Base-by-base conservation (phyloP, 2,329 filamentous ascomycete species). In the Colletotrichum aenigma region DNA sequence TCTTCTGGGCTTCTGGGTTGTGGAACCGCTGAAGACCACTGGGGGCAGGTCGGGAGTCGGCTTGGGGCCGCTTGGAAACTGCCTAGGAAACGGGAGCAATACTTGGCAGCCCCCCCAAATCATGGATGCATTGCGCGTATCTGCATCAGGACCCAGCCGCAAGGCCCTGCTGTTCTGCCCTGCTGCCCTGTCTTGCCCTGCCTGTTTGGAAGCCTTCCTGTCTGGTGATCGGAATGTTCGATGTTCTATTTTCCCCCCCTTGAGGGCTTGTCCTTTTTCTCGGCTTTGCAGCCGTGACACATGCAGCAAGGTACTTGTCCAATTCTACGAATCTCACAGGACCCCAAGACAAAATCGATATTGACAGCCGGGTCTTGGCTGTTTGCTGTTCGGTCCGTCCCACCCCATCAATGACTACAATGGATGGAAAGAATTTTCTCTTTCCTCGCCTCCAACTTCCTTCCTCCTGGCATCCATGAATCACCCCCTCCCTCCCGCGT, bases 171-270 rank as follows among this genome's bases (percentile, higher is more conserved):
- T 58, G 55, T 18, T 24, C 21, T 26, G 26, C 18, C 24, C 66
- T 62, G 28, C 13, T 56, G 60, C 43, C 69, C 48, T 60, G 60
- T n/a, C 66, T 60, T n/a, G 21, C 34, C 58, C 56, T 56, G 32
- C 52, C 34, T 65, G 30, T 48, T 48, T 62, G n/a, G 43, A 52
- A 52, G 43, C 55, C 61, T 67, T 64, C 64, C 70, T 74, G 74
- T 75, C 74, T 64, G 70, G 58, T 74, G 74, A 76, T 76, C 74
- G 70, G 64, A 76, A 69, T 69, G 10, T 76, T 74, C 74, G 73
- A 76, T 75, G 43, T 52, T 52, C 43, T 52, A 52, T 52, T 52
- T 52, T 55, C 68, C 73, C 52, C 6, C 3, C 6, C 60, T n/a
- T 28, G 38, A 34, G 21, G 43, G 64, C 65, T 68, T 65, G 38